These are phyloP conservation scores for Nyctanthes arbortristis DNA, from an alignment of 257 asterid species.

Conservation along the genomic window DNA sequence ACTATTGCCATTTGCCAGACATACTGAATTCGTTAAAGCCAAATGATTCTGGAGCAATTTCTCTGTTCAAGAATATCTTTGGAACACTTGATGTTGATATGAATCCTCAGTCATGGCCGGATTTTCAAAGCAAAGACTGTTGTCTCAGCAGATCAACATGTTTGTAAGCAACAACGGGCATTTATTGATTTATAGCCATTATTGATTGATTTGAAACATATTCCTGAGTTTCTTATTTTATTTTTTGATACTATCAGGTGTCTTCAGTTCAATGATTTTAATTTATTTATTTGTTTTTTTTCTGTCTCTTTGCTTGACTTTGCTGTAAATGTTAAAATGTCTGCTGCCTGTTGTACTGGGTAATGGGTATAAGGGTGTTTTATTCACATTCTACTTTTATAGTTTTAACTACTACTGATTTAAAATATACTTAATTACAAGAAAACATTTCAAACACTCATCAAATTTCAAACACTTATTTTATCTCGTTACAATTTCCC, in stretches of 20 bases:
- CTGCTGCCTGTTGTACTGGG: not conserved
- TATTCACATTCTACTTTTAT: too few relatives aligned
- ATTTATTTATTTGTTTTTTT: not conserved
- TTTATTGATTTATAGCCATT: conserved; percentile 6
- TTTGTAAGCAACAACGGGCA: conserved; percentile 55
- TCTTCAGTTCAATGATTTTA: not conserved
- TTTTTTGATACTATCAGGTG: not conserved
- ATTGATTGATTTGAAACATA: conserved; percentile 5
- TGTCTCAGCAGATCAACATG: conserved; percentile 49
- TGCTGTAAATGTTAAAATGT: not conserved
- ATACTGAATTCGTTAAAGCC: conserved; percentile 66
- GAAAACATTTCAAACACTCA: too few relatives aligned
- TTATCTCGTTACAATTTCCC: too few relatives aligned
- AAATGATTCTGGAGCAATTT: conserved; percentile 59
- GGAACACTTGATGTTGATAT: conserved; percentile 37
- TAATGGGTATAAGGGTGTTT: too few relatives aligned
- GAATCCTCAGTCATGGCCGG: conserved; percentile 33
- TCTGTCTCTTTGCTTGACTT: not conserved
- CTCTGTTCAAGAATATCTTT: conserved; percentile 65
- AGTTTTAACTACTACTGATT: too few relatives aligned
- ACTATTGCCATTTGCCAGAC: conserved; percentile 63
- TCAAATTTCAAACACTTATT: too few relatives aligned
- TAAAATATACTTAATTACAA: too few relatives aligned
- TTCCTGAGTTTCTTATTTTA: not conserved
- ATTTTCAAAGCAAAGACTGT: conserved; percentile 39